Conservation (phyloP, 257 asterid species). For the Rhazya stricta region DNA sequence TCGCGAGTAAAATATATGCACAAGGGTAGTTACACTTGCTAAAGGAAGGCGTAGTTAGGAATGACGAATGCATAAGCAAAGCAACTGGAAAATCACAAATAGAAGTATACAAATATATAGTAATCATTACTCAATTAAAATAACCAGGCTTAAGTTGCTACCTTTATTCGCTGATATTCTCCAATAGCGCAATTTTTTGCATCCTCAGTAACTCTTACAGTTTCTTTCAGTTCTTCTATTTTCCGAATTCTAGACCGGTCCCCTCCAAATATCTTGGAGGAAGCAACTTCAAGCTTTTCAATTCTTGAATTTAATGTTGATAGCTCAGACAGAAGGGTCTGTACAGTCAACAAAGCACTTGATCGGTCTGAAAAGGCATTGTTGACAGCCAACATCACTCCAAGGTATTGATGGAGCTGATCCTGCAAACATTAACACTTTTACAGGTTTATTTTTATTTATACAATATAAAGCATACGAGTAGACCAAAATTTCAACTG, state of each 20-base stretch:
- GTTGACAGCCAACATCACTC: conserved; percentile 85
- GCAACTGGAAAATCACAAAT: background rate
- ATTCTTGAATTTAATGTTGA: conserved; percentile 68
- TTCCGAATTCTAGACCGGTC: conserved; percentile 79
- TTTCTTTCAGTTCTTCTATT: conserved; percentile 85
- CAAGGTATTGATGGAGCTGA: conserved; percentile 90
- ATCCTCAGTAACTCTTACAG: conserved; percentile 69
- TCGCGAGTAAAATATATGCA: background rate
- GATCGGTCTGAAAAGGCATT: conserved; percentile 88
- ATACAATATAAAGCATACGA: background rate
- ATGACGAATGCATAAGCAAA: background rate
- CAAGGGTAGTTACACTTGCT: background rate
- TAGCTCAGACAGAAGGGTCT: conserved; percentile 75
- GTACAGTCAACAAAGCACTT: conserved; percentile 85
- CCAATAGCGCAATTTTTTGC: conserved; percentile 65
- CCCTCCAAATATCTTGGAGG: conserved; percentile 96
- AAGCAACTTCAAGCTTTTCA: conserved; percentile 89
- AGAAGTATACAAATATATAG: background rate
- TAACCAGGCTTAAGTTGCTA: conserved; percentile 23
- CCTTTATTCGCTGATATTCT: conserved; percentile 87
- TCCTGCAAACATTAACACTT: conserved; percentile 43
- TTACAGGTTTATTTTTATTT: background rate
- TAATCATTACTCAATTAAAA: background rate
- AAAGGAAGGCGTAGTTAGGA: background rate
- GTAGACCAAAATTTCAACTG: background rate